Conservation (phyloP, 495 filamentous ascomycete species). For the Trypethelium eluteriae region DNA sequence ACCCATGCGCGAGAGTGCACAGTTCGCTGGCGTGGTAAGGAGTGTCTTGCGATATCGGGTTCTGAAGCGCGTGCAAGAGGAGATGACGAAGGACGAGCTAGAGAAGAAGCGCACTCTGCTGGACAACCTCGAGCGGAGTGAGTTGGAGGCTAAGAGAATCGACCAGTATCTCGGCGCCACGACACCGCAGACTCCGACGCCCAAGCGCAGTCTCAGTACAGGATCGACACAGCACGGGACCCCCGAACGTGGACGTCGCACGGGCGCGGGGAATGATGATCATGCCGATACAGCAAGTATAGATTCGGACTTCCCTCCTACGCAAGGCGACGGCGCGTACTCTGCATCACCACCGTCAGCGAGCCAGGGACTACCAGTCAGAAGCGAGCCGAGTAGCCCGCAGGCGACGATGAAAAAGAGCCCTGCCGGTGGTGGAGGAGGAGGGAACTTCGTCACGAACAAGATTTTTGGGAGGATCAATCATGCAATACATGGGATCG, state of each 20-base stretch:
- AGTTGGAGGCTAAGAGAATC: constrained; percentile 82
- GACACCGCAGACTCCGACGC: constrained; percentile 26
- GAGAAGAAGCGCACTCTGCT: constrained; percentile 70
- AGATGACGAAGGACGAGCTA: constrained; percentile 90
- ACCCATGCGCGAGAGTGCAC: constrained; percentile 92
- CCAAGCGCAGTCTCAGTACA: constrained; percentile 55
- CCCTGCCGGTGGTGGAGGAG: constrained; percentile 38
- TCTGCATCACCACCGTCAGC: constrained; percentile 46
- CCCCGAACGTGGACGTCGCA: constrained; percentile 20
- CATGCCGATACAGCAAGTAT: constrained; percentile 68
- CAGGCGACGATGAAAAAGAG: constrained; percentile 57
- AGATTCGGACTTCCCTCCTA: constrained; percentile 91
- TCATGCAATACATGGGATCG: constrained; percentile 91
- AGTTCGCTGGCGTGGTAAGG: constrained; percentile 91
- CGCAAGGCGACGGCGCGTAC: constrained; percentile 59
- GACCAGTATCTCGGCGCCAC: constrained; percentile 77
- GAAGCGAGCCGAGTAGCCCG: constrained; percentile 34
- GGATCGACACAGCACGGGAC: constrained; percentile 38
- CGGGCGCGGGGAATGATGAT: constrained; percentile 35
- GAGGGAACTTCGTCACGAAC: constrained; percentile 71
- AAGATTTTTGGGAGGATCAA: constrained; percentile 93
- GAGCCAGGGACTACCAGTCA: constrained; percentile 36
- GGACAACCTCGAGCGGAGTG: constrained; percentile 78
- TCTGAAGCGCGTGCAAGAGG: constrained; percentile 88
- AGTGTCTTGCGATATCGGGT: constrained; percentile 80